phyloP scores from a whole-genome alignment of 208 protist genomes.

The Acanthamoeba culbertsoni region DNA sequence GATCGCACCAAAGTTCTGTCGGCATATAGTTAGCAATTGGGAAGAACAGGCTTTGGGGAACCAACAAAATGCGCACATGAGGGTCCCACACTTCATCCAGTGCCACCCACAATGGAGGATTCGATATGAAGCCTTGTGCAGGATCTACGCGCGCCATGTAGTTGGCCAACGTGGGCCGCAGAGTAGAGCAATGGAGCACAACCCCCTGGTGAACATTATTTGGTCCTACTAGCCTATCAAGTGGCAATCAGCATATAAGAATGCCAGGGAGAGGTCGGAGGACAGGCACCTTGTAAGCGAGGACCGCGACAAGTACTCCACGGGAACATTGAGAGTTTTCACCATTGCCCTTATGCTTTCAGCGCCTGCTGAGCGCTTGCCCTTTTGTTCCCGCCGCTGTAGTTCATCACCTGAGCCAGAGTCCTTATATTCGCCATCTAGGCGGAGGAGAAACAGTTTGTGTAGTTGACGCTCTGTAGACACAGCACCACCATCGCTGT shows the following conservation, averaged over 20 bases:
- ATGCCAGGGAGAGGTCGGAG: neutral
- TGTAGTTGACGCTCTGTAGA: neutral
- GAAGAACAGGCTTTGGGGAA: neutral
- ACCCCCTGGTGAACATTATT: constrained; percentile 29
- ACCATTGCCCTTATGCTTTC: neutral
- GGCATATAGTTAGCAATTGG: neutral
- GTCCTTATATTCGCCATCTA: neutral
- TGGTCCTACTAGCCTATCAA: neutral
- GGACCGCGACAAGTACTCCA: neutral
- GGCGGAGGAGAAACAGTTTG: neutral
- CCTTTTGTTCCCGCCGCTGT: neutral
- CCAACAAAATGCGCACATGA: neutral
- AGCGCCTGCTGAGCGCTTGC: neutral
- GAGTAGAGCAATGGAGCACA: neutral
- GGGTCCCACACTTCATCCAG: constrained; percentile 23
- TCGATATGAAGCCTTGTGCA: neutral
- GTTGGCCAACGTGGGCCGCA: neutral
- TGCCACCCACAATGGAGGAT: neutral
- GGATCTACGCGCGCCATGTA: neutral
- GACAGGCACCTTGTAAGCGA: neutral
- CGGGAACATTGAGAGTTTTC: neutral
- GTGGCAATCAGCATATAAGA: neutral
- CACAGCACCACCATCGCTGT: neutral
- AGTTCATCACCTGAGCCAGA: neutral
- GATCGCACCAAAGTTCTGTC: constrained; percentile 13